A percentile compares a stretch with the other conserved stretches of the same genome.
phyloP scores from a whole-genome alignment of 202 grass and related monocot genomes.

The Zoysia matrella region DNA sequence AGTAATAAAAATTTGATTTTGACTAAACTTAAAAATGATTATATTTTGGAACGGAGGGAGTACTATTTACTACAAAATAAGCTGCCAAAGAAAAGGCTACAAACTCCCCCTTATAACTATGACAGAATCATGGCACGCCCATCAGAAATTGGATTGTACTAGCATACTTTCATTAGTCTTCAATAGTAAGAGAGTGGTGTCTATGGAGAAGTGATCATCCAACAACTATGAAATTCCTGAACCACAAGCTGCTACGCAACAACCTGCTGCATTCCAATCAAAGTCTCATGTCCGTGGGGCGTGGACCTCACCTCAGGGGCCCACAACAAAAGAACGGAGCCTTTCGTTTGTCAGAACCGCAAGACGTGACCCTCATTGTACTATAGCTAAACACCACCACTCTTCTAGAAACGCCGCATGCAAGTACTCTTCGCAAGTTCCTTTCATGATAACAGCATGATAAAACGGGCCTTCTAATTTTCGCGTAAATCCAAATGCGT shows the following conservation, averaged over 20 bases:
- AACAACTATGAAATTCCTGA: constrained; percentile 37
- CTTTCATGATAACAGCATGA: background rate
- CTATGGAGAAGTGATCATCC: constrained; percentile 32
- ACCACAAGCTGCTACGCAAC: constrained; percentile 30
- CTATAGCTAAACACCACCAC: background rate
- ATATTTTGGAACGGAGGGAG: no score
- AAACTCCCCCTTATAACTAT: background rate
- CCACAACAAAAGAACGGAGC: background rate
- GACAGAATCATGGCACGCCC: constrained; percentile 4
- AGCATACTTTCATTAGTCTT: no score
- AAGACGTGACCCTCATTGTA: no score
- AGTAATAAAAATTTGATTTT: no score
- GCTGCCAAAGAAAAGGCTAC: background rate
- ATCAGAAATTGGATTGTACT: background rate
- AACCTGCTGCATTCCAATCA: constrained; percentile 21
- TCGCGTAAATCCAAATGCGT: constrained; percentile 4
- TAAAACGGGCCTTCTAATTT: background rate
- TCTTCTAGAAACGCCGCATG: constrained; percentile 30
- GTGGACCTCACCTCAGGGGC: constrained; percentile 9
- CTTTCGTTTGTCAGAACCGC: background rate
- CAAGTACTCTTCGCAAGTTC: background rate
- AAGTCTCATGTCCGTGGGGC: background rate
- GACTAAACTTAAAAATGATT: no score
- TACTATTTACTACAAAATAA: background rate
- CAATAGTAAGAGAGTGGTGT: constrained; percentile 16